Conservation (phyloP, 306 rosid genomes). For the Cicer yamashitae region DNA sequence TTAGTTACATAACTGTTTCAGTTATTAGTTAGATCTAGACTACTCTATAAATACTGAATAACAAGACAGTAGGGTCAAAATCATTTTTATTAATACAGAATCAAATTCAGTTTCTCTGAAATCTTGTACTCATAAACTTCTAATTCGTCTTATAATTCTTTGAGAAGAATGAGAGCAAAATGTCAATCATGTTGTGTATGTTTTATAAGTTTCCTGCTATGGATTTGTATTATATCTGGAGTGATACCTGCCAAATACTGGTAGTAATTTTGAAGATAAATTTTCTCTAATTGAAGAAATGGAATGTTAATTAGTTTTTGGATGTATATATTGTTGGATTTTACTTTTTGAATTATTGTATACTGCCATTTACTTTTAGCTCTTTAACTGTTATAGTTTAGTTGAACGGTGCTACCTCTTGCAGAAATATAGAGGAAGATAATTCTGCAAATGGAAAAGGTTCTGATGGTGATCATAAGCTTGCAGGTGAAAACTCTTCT, state of each 20-base stretch:
- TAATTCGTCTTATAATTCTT: slow-evolving; percentile 1
- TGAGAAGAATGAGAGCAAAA: slow-evolving; percentile 2
- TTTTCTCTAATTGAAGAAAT: slow-evolving; percentile 28
- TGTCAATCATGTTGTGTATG: neutral
- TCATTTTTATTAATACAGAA: neutral
- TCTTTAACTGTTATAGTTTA: slow-evolving; percentile 41
- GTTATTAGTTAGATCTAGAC: neutral
- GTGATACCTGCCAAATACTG: neutral
- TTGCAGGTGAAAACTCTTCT: slow-evolving; percentile 60
- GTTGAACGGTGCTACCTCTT: slow-evolving; percentile 48
- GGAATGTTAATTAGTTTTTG: slow-evolving; percentile 31
- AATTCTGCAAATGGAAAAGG: slow-evolving; percentile 64
- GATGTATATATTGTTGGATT: slow-evolving; percentile 3
- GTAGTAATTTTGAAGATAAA: slow-evolving; percentile 21
- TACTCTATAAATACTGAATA: neutral
- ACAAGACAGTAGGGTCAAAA: neutral
- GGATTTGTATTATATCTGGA: slow-evolving; percentile 7
- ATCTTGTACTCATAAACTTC: slow-evolving; percentile 13
- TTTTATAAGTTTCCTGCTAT: neutral
- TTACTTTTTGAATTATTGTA: slow-evolving; percentile 2
- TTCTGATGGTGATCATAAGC: slow-evolving; percentile 62
- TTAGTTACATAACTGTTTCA: neutral
- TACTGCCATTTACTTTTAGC: slow-evolving; percentile 22
- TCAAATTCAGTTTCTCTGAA: neutral
- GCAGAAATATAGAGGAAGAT: slow-evolving; percentile 84